These are phyloP conservation scores for Protomyces macrosporus DNA, from an alignment of 1,139 yeast species.

Conservation along the genomic window DNA sequence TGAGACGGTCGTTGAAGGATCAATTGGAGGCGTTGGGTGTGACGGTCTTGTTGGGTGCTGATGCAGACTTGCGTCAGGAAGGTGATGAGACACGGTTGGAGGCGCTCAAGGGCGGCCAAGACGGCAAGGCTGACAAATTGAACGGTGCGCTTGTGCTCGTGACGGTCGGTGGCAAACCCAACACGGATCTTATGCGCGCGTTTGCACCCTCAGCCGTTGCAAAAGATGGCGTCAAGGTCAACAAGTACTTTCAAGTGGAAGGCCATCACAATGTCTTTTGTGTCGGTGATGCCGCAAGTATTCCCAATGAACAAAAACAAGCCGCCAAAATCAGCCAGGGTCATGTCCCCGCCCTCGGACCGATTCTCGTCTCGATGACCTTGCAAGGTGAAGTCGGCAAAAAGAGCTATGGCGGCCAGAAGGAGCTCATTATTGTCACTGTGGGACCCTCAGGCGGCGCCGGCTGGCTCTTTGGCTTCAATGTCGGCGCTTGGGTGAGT, in stretches of 20 bases:
- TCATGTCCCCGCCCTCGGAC: slow-evolving; percentile 7
- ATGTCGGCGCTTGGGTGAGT: slow-evolving; percentile 13
- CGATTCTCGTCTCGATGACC: slow-evolving; percentile 4
- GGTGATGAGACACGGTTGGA: not conserved
- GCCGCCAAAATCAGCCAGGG: slow-evolving; percentile 12
- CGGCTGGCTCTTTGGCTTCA: slow-evolving; percentile 19
- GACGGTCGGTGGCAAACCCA: slow-evolving; percentile 17
- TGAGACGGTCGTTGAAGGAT: slow-evolving; percentile 3
- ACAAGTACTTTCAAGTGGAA: slow-evolving; percentile 8
- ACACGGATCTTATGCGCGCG: slow-evolving; percentile 1
- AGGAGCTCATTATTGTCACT: slow-evolving; percentile 17
- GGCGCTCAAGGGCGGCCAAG: slow-evolving; percentile 7
- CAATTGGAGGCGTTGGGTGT: slow-evolving; percentile 17
- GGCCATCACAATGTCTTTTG: slow-evolving; percentile 9
- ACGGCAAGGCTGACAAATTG: not conserved
- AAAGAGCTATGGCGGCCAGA: slow-evolving; percentile 3
- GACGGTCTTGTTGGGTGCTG: not conserved
- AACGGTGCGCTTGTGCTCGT: slow-evolving; percentile 2
- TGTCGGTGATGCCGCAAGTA: slow-evolving; percentile 11
- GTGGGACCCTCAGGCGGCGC: slow-evolving; percentile 24
- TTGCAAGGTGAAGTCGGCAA: not conserved
- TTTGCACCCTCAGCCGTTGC: slow-evolving; percentile 4
- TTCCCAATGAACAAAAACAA: slow-evolving; percentile 14
- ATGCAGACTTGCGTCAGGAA: not conserved
- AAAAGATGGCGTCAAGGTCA: slow-evolving; percentile 5